Evolutionary conservation across 116 monocot species (phyloP), one percentile per base, ranked within the genome.

Genomic region (Zostera marina): DNA sequence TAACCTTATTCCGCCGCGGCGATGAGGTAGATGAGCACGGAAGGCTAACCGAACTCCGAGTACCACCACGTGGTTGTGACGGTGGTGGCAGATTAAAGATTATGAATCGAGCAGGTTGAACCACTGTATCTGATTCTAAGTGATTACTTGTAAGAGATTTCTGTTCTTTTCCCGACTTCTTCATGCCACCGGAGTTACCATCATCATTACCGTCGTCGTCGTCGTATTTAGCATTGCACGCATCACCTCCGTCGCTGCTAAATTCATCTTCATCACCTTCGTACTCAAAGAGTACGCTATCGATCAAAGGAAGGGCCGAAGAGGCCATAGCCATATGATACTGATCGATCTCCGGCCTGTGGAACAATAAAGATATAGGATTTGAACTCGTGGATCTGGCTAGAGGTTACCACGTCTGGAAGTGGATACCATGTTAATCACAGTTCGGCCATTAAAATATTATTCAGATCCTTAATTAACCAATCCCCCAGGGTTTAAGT

Each of bases 1-100:
- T 3, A 39, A 54, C 59, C 47, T 41, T 65, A 25, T 47, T 17
- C 2, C 47, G 54, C 15, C 23, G 53, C 8, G 70, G 66, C 8
- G 66, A 56, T 38, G 75, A 61, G 55, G 21, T 42, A 8, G 70
- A 19, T 3, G 66, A 70, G 23, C 66, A 66, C 14, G 70, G 70
- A 22, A 66, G 56, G 56, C 65, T 75, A 26, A 14, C 12, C 3
- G 32, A 15, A n/a, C 15, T 56, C 14, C 16, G 38, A 4, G 8
- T 13, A 25, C 56, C 16, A 7, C 7, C 9, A 8, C 3, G 56
- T 14, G 40, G 17, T 38, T 40, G 58, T 0, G 2, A 14, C 4
- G 61, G 47, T 26, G 25, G 24, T 25, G 47, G 47, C 20, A 61
- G 15, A 45, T 25, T 47, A 25, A 25, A 25, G 8, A 61, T 46